Evolutionary conservation across 2,329 filamentous ascomycete genomes (phyloP).

Genomic region (Penicillium freii): DNA sequence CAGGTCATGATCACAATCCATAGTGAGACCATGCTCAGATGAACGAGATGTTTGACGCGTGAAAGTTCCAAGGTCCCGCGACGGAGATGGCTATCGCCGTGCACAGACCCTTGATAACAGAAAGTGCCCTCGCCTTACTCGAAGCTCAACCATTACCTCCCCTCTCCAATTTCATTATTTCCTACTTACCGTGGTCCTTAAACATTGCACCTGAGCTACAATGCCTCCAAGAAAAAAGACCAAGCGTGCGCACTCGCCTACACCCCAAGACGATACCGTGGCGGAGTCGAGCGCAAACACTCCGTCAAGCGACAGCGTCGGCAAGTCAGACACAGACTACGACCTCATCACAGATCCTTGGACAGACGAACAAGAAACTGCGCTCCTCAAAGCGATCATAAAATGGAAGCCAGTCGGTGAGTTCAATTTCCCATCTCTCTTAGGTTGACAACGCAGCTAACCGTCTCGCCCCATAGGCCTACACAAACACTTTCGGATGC

Average conservation of each 20-base stretch:
- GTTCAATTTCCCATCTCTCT: conserved; percentile 18
- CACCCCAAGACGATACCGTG: conserved; percentile 29
- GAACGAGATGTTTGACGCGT: conserved; percentile 10
- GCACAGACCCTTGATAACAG: conserved; percentile 28
- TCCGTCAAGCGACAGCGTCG: conserved; percentile 30
- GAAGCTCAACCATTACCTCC: neutral
- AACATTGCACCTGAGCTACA: neutral
- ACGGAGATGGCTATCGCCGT: conserved; percentile 19
- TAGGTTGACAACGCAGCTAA: conserved; percentile 4
- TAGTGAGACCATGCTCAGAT: conserved; percentile 23
- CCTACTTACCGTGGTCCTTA: neutral
- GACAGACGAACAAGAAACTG: conserved; percentile 94
- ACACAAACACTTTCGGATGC: conserved; percentile 91
- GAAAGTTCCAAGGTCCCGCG: conserved; percentile 16
- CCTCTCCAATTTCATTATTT: neutral
- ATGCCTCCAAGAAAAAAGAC: conserved; percentile 62
- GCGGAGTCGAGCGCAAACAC: conserved; percentile 30
- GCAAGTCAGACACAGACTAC: conserved; percentile 40
- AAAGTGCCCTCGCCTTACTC: conserved; percentile 8
- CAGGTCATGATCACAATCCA: conserved; percentile 27
- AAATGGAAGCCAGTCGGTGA: conserved; percentile 92
- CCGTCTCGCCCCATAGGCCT: conserved; percentile 55
- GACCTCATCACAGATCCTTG: conserved; percentile 68
- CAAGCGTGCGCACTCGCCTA: conserved; percentile 43
- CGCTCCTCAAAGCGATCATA: conserved; percentile 88